A percentile compares a stretch with the other conserved stretches of the same genome.
These are phyloP conservation scores for Chlorociboria aeruginascens DNA, from an alignment of 495 filamentous ascomycete genomes.

Conservation along the genomic window DNA sequence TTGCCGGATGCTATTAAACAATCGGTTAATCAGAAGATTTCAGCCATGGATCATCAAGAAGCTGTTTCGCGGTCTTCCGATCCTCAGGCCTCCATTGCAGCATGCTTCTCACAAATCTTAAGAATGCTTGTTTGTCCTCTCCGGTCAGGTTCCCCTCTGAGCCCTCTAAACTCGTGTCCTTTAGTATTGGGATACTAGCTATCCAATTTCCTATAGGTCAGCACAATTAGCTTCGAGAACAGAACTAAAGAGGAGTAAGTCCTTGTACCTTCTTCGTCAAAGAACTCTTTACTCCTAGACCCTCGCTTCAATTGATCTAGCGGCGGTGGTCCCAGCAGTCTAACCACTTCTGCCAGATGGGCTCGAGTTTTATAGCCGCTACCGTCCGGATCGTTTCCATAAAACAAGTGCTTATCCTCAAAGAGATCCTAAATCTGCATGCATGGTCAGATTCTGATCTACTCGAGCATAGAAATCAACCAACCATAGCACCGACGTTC, in stretches of 20 bases:
- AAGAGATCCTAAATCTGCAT: constrained; percentile 17
- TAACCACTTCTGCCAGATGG: constrained; percentile 18
- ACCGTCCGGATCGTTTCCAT: constrained; percentile 3
- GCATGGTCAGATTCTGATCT: background rate
- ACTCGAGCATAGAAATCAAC: constrained; percentile 3
- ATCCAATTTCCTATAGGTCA: constrained; percentile 9
- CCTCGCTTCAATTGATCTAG: constrained; percentile 9
- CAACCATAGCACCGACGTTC: constrained; percentile 33
- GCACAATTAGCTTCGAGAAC: constrained; percentile 15
- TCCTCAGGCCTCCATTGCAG: constrained; percentile 38
- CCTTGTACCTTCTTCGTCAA: constrained; percentile 7
- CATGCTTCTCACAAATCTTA: constrained; percentile 34
- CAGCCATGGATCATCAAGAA: constrained; percentile 31
- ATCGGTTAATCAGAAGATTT: no score
- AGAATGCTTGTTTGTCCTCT: constrained; percentile 28
- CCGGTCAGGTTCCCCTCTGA: constrained; percentile 25
- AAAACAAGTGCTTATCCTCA: constrained; percentile 19
- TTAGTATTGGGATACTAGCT: background rate
- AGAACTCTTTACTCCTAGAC: constrained; percentile 5
- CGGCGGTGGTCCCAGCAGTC: constrained; percentile 20
- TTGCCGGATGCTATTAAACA: no score
- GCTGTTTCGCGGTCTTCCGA: constrained; percentile 31
- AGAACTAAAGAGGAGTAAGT: background rate
- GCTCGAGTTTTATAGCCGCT: constrained; percentile 9
- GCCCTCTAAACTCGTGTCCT: constrained; percentile 6